Evolutionary conservation across 2,329 filamentous ascomycete species (phyloP), one percentile per base, ranked within the genome.

Genomic region (Berkeleyomyces rouxiae): DNA sequence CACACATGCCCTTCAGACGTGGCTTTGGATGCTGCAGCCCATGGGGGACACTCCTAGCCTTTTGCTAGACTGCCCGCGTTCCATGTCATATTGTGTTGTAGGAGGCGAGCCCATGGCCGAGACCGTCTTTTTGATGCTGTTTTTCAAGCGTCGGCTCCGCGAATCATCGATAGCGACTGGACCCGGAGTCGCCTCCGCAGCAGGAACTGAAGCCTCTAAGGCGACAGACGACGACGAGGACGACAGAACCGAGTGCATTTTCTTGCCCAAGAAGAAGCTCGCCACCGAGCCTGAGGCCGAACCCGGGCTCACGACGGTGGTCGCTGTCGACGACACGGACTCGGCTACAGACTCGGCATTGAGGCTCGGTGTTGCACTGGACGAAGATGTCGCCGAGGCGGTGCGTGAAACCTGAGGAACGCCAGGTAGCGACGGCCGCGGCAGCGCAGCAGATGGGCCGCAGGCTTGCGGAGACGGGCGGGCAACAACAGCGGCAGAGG

Each of bases 41-140:
- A 67, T 58, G 44, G 65, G 57, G 9, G 63, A 64, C 7, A 67
- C 61, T 6, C 65, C 66, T 23, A 66, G 44, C 33, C 65, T 59
- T 43, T 65, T 64, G 31, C 64, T 64, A 3, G 63, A 58, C 57
- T 62, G 55, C 16, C 66, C 66, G 9, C 64, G 63, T 49, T 61
- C 63, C 10, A 44, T 59, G 53, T 67, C 66, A 55, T 67, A 63
- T 43, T 65, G 46, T 3, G 58, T 55, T 1, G 66, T 67, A 11
- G 66, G 66, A 33, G 66, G 66, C 9, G 66, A 62, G 31, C 66
- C 66, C 46, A 67, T 63, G 43, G 65, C 66, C 10, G 66, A 64
- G 44, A 67, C 61, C 1, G 65, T 65, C 33, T 65, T 67, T 40
- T 65, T 65, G 37, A 65, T 53, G 37, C 57, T 60, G 33, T 62